A percentile compares a stretch with the other conserved stretches of the same genome.
These are phyloP conservation scores for Aspergillus terreus DNA, from an alignment of 2,329 filamentous ascomycete species.

Conservation along the genomic window DNA sequence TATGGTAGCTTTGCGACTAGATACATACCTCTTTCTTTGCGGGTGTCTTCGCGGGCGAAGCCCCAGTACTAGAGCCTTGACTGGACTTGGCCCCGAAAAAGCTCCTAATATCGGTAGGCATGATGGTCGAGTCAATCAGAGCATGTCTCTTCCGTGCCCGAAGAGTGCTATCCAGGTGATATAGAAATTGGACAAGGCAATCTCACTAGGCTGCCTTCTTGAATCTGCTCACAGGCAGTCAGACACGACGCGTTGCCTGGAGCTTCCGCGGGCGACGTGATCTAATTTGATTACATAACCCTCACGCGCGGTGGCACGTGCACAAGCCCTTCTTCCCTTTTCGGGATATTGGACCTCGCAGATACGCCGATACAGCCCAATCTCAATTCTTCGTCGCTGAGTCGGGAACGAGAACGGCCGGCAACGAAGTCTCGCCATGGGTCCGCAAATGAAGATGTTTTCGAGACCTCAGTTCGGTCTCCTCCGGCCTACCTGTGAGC, in stretches of 20 bases:
- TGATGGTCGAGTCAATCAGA: slow-evolving; percentile 33
- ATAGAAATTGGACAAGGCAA: background rate
- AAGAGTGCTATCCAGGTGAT: background rate
- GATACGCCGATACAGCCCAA: slow-evolving; percentile 20
- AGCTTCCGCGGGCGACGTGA: slow-evolving; percentile 15
- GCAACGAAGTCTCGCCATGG: slow-evolving; percentile 26
- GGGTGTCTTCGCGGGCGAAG: slow-evolving; percentile 40
- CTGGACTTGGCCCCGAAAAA: slow-evolving; percentile 81
- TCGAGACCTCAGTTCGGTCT: slow-evolving; percentile 32
- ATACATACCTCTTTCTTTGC: slow-evolving; percentile 40
- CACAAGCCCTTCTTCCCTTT: slow-evolving; percentile 15
- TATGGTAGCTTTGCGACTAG: background rate
- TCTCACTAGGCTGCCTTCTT: background rate
- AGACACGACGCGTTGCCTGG: slow-evolving; percentile 27
- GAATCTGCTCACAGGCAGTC: slow-evolving; percentile 6
- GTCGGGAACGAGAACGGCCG: slow-evolving; percentile 3
- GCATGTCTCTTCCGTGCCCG: background rate
- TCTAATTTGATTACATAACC: slow-evolving; percentile 24
- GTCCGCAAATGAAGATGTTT: slow-evolving; percentile 33
- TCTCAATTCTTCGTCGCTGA: slow-evolving; percentile 9
- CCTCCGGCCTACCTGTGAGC: slow-evolving; percentile 32
- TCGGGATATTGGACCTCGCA: slow-evolving; percentile 18
- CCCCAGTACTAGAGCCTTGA: slow-evolving; percentile 47
- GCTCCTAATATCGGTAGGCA: slow-evolving; percentile 82
- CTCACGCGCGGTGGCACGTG: slow-evolving; percentile 22